Evolutionary conservation across 352 stramenopile genomes (phyloP).

Genomic region (Blastocystis sp.): DNA sequence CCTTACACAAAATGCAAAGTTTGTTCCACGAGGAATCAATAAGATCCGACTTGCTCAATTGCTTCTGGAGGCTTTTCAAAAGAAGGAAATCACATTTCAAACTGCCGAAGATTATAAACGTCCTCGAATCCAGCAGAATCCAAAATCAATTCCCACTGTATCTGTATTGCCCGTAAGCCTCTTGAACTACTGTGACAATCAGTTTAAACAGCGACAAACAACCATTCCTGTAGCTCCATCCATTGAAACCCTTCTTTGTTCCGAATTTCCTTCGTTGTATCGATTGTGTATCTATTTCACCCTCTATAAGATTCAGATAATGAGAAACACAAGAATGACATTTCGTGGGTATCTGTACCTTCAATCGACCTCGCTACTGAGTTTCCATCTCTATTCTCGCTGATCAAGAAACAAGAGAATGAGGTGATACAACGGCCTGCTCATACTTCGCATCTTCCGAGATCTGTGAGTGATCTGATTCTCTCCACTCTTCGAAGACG

Average conservation of each 20-base stretch:
- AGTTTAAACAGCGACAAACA: not conserved
- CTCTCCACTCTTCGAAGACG: not conserved
- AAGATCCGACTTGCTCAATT: not conserved
- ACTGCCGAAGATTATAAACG: not conserved
- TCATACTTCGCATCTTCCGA: not conserved
- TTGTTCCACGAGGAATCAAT: not conserved
- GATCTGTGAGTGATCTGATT: not conserved
- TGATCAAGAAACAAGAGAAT: not conserved
- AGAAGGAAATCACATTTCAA: not conserved
- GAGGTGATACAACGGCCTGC: not conserved
- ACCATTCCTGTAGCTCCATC: conserved; percentile 11
- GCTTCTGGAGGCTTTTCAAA: not conserved
- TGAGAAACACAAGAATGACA: not conserved
- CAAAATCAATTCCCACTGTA: not conserved
- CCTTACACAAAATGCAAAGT: not conserved
- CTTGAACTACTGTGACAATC: not conserved
- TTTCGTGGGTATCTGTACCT: not conserved
- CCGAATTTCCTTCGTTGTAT: conserved; percentile 27
- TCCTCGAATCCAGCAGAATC: not conserved
- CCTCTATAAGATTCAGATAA: not conserved
- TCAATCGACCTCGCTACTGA: not conserved
- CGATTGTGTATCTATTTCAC: not conserved
- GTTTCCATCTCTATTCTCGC: not conserved
- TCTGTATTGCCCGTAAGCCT: not conserved
- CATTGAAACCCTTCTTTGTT: conserved; percentile 16